A percentile compares a stretch with the other conserved stretches of the same genome.
Evolutionary conservation across 805 yeast species (phyloP).

Genomic region (Debaryomyces castellii): DNA sequence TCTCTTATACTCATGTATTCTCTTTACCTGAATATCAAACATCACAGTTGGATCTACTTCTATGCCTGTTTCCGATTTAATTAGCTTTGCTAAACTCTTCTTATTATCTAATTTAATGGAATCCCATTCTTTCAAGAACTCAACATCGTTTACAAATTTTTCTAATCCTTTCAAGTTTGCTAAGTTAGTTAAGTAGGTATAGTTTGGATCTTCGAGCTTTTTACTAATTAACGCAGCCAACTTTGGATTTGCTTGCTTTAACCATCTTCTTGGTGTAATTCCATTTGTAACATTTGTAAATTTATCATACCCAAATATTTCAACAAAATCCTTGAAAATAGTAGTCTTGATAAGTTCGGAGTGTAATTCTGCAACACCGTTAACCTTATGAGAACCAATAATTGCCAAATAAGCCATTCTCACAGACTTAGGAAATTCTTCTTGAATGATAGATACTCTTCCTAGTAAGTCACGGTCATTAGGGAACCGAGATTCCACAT

Average conservation of each 20-base stretch:
- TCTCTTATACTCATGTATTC: conserved; percentile 94
- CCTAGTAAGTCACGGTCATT: conserved; percentile 62
- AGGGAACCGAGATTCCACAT: conserved; percentile 76
- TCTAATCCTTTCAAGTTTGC: conserved; percentile 66
- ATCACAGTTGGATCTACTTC: conserved; percentile 70
- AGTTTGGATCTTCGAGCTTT: conserved; percentile 62
- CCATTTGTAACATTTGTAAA: conserved; percentile 94
- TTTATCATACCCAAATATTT: conserved; percentile 75
- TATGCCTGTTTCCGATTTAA: conserved; percentile 62
- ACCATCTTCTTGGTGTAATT: conserved; percentile 95
- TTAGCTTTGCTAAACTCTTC: conserved; percentile 59
- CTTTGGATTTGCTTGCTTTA: conserved; percentile 87
- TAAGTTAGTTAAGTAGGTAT: conserved; percentile 67
- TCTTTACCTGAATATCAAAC: conserved; percentile 90
- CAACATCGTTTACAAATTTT: conserved; percentile 62
- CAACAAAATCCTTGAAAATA: conserved; percentile 86
- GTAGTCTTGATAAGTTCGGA: conserved; percentile 88
- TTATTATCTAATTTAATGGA: conserved; percentile 71
- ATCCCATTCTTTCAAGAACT: conserved; percentile 70
- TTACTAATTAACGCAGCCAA: conserved; percentile 72
- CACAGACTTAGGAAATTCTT: conserved; percentile 73
- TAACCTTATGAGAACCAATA: conserved; percentile 88
- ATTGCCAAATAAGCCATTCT: conserved; percentile 92
- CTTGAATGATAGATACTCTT: conserved; percentile 84
- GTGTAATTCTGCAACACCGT: conserved; percentile 95